Evolutionary conservation across 2,329 filamentous ascomycete species (phyloP).

Genomic region (Samsoniella hepiali): DNA sequence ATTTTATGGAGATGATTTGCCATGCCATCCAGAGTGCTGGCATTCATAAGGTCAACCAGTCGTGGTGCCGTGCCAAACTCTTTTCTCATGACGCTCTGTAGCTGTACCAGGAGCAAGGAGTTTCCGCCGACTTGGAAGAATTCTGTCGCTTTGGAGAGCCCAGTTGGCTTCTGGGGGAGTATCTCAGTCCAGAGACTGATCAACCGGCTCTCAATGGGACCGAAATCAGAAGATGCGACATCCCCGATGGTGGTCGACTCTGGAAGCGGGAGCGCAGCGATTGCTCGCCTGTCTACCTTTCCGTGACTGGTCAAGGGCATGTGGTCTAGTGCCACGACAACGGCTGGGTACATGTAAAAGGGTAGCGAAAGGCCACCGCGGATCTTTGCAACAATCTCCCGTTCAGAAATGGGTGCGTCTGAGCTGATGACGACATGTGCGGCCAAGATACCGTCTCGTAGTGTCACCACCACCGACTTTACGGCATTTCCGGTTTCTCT

Average conservation of each 20-base stretch:
- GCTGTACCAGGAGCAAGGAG: conserved; percentile 9
- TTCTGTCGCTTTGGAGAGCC: background rate
- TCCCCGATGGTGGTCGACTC: too few relatives aligned
- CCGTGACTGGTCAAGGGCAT: background rate
- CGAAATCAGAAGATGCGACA: too few relatives aligned
- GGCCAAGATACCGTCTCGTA: background rate
- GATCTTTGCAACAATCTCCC: background rate
- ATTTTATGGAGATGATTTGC: background rate
- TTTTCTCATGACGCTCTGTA: background rate
- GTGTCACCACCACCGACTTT: background rate
- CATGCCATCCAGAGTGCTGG: background rate
- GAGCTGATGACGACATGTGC: background rate
- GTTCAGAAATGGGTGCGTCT: background rate
- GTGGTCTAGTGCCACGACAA: background rate
- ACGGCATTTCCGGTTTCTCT: background rate
- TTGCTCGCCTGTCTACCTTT: background rate
- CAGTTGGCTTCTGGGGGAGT: too few relatives aligned
- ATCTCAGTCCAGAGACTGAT: too few relatives aligned
- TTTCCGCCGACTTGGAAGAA: conserved; percentile 14
- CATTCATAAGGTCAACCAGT: background rate
- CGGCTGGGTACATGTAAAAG: background rate
- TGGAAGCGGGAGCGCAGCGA: background rate
- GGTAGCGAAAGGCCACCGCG: background rate
- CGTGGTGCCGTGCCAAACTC: background rate
- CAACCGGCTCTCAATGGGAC: too few relatives aligned